Evolutionary conservation across 805 yeast genomes (phyloP).

Genomic region (Yarrowia osloensis): DNA sequence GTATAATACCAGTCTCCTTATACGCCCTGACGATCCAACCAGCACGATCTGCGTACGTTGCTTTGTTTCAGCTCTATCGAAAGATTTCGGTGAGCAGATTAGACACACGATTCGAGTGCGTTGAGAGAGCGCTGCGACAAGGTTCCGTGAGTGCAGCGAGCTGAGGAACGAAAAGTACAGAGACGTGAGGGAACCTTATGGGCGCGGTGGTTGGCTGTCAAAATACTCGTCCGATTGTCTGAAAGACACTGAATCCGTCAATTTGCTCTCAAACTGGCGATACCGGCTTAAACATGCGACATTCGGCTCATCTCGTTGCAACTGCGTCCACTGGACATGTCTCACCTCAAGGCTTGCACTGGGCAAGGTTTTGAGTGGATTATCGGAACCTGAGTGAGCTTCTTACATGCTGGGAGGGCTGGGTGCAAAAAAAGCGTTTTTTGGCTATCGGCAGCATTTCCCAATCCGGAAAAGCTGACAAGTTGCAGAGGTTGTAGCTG

Average conservation of each 20-base stretch:
- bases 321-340: no score
- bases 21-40: slow-evolving; percentile 3
- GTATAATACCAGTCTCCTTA: neutral
- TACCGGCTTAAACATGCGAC: no score
- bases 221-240: no score
- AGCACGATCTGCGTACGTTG: neutral
- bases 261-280: no score
- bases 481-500: neutral
- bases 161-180: no score
- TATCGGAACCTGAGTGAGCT: neutral
- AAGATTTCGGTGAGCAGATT: neutral
- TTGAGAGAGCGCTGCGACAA: neutral
- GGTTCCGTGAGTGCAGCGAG: neutral
- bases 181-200: no score
- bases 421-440: neutral
- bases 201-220: no score
- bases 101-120: neutral
- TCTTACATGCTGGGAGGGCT: neutral
- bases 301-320: no score
- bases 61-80: neutral
- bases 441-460: neutral
- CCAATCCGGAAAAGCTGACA: neutral
- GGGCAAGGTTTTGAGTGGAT: slow-evolving; percentile 4
- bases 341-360: neutral
- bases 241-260: no score